Base-by-base conservation (phyloP, 208 protist species). In the Trypanosomatidae sp. region DNA sequence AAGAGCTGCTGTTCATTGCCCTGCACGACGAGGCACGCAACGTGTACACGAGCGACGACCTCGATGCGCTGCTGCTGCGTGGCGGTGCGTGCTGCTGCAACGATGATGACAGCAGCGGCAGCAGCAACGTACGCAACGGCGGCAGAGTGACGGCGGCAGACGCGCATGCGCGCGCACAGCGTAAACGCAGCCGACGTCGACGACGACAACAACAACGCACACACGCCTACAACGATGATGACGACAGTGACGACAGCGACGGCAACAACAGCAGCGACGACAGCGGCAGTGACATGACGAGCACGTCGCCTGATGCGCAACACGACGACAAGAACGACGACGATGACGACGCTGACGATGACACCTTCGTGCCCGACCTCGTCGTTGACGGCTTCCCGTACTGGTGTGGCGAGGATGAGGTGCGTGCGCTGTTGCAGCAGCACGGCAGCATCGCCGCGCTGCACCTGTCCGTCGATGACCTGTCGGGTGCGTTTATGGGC, bases 351-450 rank as follows among this genome's bases (percentile, higher is more conserved):
- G 30, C 7, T 10, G 53, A 47, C 15, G 61, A 44, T 27, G 61
- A 61, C 6, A 11, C 38, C 30, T 89, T 88, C 58, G 70, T 92
- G 19, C 79, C 84, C 0, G 78, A 92, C 45, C 41, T 92, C 0
- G 37, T 92, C 23, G 54, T 92, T 13, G 76, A 84, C 52, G 77
- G 74, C 8, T 68, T 92, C 19, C 83, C 83, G 13, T 88, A 87
- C 52, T 88, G 75, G 71, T 58, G 70, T 19, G 85, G 66, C 7
- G 74, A 78, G 46, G 76, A 82, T 42, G 71, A 92, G 54, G 47
- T 92, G 25, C 73, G 66, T 35, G 66, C 73, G 27, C 57, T 75
- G 27, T 57, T 83, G 25, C 68, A 70, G 50, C 58, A 77, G n/a
- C 79, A 77, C 54, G 83, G 83, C 30, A 66, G 35, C 13, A 56